Base-by-base conservation (phyloP, 2,329 filamentous ascomycete genomes). In the Trichoderma lentiforme region DNA sequence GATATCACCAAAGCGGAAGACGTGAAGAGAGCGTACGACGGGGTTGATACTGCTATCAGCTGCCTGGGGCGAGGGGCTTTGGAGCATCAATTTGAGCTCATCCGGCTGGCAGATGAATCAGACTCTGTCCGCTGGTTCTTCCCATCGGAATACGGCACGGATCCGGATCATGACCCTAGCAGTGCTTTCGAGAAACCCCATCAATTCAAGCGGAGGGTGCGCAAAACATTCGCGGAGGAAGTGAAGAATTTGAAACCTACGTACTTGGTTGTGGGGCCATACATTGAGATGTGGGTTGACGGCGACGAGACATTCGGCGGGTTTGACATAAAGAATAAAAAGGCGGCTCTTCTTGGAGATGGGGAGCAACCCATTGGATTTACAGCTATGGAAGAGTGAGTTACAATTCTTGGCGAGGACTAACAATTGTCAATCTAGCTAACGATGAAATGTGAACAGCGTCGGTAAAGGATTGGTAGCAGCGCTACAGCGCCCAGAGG, bases 351-450 rank as follows among this genome's bases (percentile, higher is more conserved):
- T 15, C 77, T 93, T 24, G 91, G 87, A 2, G 87, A 87, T 73
- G 91, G 90, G 0, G 82, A 89, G 47, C 89, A 86, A 24, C 85
- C 83, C 73, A 84, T 93, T 73, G 90, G 89, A 43, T 87, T 94
- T 76, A 93, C 90, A 3, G 91, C 89, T 2, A 92, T 92, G 88
- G 82, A 84, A 26, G 92, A 94, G 90, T 92, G 81, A 82, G 88
- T 36, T 4, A 4, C 6, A 2, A 3, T 8, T 21, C 4, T 12
- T 12, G 14, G 15, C 21, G 18, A 5, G 0, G 34, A 72, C 75
- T 26, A 1, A 15, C 6, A 14, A 53, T 56, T 53, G 21, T 14
- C 11, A 24, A 53, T 14, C 0, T 12, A 43, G 36, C 65, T 68
- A 43, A 68, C 75, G 51, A 15, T 3, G 65, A 14, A 1, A 24